Conservation (phyloP, 176 grass and related monocot species). For the Oryza brachyantha region DNA sequence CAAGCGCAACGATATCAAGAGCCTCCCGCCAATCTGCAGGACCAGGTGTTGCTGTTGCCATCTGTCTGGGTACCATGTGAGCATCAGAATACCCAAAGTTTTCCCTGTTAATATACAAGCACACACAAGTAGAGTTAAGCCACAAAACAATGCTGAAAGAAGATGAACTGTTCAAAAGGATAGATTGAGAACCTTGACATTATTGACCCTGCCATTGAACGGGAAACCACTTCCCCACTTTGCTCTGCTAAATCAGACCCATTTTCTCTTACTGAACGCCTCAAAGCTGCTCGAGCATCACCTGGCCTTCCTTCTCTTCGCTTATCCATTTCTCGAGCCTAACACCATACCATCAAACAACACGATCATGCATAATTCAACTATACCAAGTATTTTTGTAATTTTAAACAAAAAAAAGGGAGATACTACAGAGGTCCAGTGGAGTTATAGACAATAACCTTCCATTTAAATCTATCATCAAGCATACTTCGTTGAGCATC, state of each 20-base stretch:
- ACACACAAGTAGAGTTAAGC: constrained; percentile 12
- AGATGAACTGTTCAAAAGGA: constrained; percentile 10
- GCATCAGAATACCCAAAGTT: constrained; percentile 65
- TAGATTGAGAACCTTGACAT: constrained; percentile 55
- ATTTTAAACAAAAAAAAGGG: constrained; percentile 10
- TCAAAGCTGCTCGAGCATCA: constrained; percentile 88
- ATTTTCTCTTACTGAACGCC: constrained; percentile 93
- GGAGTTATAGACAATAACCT: constrained; percentile 51
- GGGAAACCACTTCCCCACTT: constrained; percentile 66
- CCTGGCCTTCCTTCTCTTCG: constrained; percentile 93
- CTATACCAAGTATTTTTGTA: background rate
- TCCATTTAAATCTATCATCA: constrained; percentile 99
- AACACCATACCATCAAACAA: constrained; percentile 33
- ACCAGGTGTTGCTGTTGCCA: constrained; percentile 46
- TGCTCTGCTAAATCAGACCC: constrained; percentile 87
- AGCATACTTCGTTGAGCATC: constrained; percentile 99
- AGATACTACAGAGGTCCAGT: background rate
- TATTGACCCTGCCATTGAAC: constrained; percentile 61
- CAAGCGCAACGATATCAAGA: constrained; percentile 85
- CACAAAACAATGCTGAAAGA: background rate
- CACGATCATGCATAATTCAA: background rate
- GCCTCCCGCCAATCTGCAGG: constrained; percentile 96
- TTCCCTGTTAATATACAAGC: constrained; percentile 52
- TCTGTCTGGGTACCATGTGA: constrained; percentile 60
- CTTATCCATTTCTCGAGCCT: constrained; percentile 99